These are phyloP conservation scores for Physcomitrellopsis africana DNA, from an alignment of 225 moss, liverwort and hornwort species.

Conservation along the genomic window DNA sequence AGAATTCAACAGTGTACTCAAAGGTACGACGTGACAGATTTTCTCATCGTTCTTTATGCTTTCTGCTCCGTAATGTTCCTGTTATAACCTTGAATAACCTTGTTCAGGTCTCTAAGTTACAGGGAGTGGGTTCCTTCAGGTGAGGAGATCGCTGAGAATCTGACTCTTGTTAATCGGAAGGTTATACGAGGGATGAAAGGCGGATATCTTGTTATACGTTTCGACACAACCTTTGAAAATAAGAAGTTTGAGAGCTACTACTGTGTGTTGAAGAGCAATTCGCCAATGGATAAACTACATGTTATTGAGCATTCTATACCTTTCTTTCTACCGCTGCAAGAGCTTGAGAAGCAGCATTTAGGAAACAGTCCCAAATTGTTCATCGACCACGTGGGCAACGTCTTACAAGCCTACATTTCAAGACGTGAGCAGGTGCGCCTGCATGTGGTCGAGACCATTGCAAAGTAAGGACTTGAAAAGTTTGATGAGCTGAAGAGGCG, in stretches of 20 bases:
- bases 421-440: conserved; percentile 72
- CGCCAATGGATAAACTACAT: conserved; percentile 56
- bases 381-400: conserved; percentile 69
- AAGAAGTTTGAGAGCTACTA: conserved; percentile 74
- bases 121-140: conserved; percentile 31
- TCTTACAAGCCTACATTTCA: conserved; percentile 83
- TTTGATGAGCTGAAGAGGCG: conserved; percentile 14
- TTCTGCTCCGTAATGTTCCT: neutral
- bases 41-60: neutral
- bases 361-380: conserved; percentile 68
- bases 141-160: conserved; percentile 32
- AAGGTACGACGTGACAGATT: conserved; percentile 40
- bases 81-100: conserved; percentile 1
- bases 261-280: conserved; percentile 68
- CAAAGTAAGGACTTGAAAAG: conserved; percentile 19
- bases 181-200: conserved; percentile 71
- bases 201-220: conserved; percentile 66
- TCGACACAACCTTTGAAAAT: conserved; percentile 63
- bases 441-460: conserved; percentile 2
- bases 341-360: conserved; percentile 78
- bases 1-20: conserved; percentile 44
- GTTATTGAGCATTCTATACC: conserved; percentile 75
- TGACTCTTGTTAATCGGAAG: conserved; percentile 57
- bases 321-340: conserved; percentile 77
- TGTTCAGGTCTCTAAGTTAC: conserved; percentile 12